Conservation (phyloP, 2,329 filamentous ascomycete species). For the Botrytis pseudocinerea region DNA sequence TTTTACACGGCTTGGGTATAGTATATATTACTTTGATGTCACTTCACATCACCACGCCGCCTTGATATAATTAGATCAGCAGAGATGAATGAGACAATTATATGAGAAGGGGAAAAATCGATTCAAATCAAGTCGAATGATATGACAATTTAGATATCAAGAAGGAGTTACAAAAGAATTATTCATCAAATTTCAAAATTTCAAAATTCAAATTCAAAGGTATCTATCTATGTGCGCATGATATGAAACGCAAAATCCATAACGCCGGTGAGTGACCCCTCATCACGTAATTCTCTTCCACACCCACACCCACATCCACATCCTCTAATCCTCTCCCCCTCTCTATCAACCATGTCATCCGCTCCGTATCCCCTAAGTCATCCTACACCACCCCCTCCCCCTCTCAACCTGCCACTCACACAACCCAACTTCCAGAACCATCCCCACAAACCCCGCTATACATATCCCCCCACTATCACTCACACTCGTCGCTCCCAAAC, state of each 20-base stretch:
- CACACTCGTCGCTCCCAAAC: slow-evolving; percentile 83
- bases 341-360: not conserved
- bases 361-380: not conserved
- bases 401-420: slow-evolving; percentile 83
- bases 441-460: slow-evolving; percentile 79
- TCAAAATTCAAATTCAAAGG: not conserved
- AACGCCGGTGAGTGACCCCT: not conserved
- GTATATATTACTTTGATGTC: too few species aligned
- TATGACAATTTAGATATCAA: not conserved
- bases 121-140: too few species aligned
- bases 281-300: not conserved
- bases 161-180: not conserved
- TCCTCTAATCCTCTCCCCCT: not conserved
- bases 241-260: not conserved
- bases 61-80: too few species aligned
- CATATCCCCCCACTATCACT: slow-evolving; percentile 92
- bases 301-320: not conserved
- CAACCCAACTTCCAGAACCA: slow-evolving; percentile 76
- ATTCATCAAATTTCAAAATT: too few species aligned
- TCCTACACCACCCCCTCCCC: slow-evolving; percentile 71
- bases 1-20: too few species aligned
- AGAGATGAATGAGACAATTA: too few species aligned
- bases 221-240: not conserved
- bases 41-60: too few species aligned
- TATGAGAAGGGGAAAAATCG: too few species aligned